phyloP scores from a whole-genome alignment of 2,329 filamentous ascomycete genomes.

The Xylaria sp. region DNA sequence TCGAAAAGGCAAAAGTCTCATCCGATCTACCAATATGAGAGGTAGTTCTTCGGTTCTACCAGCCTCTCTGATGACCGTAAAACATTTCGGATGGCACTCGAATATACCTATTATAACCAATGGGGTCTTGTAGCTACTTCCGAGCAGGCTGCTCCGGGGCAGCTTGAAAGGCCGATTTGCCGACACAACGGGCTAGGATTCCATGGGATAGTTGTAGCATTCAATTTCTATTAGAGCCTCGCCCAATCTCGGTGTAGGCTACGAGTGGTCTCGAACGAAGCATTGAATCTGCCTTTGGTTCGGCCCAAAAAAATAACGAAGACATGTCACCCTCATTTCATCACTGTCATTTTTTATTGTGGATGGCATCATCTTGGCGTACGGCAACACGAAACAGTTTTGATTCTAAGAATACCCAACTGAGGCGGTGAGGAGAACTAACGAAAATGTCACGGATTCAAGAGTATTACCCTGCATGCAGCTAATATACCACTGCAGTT shows the following conservation, averaged over 20 bases:
- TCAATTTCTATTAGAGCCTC: slow-evolving; percentile 22
- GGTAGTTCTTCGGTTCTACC: not conserved
- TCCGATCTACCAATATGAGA: slow-evolving; percentile 2
- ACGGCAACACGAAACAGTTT: slow-evolving; percentile 21
- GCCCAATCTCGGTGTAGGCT: not conserved
- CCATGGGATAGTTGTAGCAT: slow-evolving; percentile 4
- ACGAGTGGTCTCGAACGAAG: slow-evolving; percentile 1
- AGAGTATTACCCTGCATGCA: slow-evolving; percentile 21
- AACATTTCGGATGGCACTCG: not conserved
- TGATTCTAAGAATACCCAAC: slow-evolving; percentile 34
- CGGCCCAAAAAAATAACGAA: slow-evolving; percentile 25
- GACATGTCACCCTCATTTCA: slow-evolving; percentile 29
- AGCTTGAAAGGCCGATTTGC: slow-evolving; percentile 28
- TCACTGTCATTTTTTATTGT: slow-evolving; percentile 22
- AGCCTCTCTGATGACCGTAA: not conserved
- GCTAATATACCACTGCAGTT: slow-evolving; percentile 13
- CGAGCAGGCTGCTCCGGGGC: not conserved
- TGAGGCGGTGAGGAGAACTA: slow-evolving; percentile 22
- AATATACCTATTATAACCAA: not conserved
- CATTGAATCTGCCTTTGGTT: slow-evolving; percentile 3
- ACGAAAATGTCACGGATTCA: slow-evolving; percentile 26
- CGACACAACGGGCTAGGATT: slow-evolving; percentile 12
- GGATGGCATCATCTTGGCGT: slow-evolving; percentile 30
- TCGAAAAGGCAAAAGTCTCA: not conserved
- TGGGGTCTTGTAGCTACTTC: not conserved